Percentiles rank a stretch among this genome's conserved stretches.
These are phyloP conservation scores for Skeletonema potamos DNA, from an alignment of 108 stramenopile genomes.

Conservation along the genomic window DNA sequence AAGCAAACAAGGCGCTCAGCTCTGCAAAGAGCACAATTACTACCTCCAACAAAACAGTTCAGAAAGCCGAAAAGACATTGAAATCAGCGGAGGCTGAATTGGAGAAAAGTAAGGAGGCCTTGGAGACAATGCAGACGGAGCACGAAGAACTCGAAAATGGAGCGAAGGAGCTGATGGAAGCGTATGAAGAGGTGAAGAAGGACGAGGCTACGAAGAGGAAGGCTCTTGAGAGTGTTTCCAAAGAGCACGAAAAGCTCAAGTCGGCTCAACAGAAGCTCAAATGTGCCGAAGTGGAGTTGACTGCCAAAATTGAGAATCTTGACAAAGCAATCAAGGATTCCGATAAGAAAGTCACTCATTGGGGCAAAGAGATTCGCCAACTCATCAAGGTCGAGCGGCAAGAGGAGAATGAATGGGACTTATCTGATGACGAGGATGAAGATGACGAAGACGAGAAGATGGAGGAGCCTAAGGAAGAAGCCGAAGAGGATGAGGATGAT, in stretches of 20 bases:
- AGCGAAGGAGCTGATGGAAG: constrained; percentile 64
- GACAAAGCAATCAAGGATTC: constrained; percentile 73
- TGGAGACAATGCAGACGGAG: constrained; percentile 67
- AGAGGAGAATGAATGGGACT: constrained; percentile 59
- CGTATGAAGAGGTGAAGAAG: constrained; percentile 75
- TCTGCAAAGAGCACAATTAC: constrained; percentile 74
- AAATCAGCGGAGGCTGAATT: constrained; percentile 56
- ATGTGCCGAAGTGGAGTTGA: constrained; percentile 77
- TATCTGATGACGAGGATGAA: constrained; percentile 65
- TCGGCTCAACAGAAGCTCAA: constrained; percentile 67
- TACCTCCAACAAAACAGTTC: constrained; percentile 57
- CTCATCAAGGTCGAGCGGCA: constrained; percentile 53
- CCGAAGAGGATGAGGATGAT: constrained; percentile 34
- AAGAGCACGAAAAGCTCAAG: constrained; percentile 73
- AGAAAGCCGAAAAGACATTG: constrained; percentile 65
- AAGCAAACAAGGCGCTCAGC: constrained; percentile 66
- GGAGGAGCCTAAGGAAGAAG: constrained; percentile 39
- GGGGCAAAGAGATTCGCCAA: constrained; percentile 68
- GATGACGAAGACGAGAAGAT: constrained; percentile 47
- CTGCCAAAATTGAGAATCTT: constrained; percentile 70
- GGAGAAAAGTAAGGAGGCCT: constrained; percentile 36
- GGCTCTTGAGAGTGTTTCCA: constrained; percentile 58
- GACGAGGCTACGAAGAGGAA: constrained; percentile 68
- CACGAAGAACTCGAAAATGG: constrained; percentile 65
- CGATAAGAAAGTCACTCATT: constrained; percentile 58